Base-by-base conservation (phyloP, 306 rosid genomes). In the Lathyrus tuberosus region DNA sequence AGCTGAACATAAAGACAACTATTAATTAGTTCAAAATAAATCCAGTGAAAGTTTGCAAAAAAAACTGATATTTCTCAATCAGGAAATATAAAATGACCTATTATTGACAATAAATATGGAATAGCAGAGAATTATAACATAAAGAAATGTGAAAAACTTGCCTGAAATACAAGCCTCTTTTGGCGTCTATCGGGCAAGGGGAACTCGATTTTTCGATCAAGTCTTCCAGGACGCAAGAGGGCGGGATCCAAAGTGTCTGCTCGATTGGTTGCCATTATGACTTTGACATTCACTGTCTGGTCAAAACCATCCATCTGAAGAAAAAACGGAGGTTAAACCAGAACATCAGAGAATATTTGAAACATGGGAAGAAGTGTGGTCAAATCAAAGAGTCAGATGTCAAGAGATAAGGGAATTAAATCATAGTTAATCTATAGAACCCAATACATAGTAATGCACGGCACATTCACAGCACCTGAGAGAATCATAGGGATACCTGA, bases 181-280 rank as follows among this genome's bases (percentile, higher is more conserved):
- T 95, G 99, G 58, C 97, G 84, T 75, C 99, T 89, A 72, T 95
- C 99, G 12, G 99, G 99, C 74, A 91, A 81, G 52, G 99, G 99
- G 77, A 95, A 95, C 80, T 95, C 99, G 46, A 95, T 95, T 80
- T 95, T 95, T 7, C 99, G 84, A 72, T 95, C 99, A 60, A 95
- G 97, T 74, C 99, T 86, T 78, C 99, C 99, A 56, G 99, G 99
- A 81, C 99, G 99, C 60, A 91, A 76, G 53, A 95, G 91, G 54
- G 99, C 99, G 68, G 99, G 99, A 62, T 95, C 99, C 84, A 95
- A 78, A 5, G 99, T 95, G 84, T 95, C 99, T 37, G 99, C 99
- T 31, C 99, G 84, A 58, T 95, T 95, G 49, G 99, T 95, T 69
- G 99, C 99, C 99, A 95, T 95, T 48, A 95, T 95, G 60, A 95